Evolutionary conservation across 2,329 filamentous ascomycete genomes (phyloP).

Genomic region (Trichoderma endophyticum): DNA sequence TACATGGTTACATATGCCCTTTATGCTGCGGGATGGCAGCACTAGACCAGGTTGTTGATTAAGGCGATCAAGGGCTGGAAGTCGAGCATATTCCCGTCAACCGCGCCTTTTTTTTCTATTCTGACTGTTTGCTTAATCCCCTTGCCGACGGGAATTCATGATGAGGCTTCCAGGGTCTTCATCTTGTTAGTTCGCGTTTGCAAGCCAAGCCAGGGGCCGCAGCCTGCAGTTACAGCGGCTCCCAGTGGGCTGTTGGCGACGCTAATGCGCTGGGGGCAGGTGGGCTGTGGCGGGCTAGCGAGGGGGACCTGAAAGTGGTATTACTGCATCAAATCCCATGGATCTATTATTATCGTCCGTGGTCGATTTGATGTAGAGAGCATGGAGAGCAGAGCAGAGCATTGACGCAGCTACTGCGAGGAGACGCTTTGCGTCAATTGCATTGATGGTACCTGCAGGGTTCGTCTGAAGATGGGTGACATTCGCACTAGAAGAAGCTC

Average conservation of each 20-base stretch:
- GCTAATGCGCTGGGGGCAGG: constrained; percentile 6
- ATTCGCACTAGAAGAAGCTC: neutral
- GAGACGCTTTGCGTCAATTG: neutral
- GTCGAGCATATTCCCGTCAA: neutral
- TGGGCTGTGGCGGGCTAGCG: neutral
- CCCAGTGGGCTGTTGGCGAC: neutral
- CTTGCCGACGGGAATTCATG: neutral
- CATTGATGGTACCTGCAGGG: neutral
- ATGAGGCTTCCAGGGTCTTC: neutral
- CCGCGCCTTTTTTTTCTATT: neutral
- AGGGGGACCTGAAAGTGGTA: neutral
- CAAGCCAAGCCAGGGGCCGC: no score
- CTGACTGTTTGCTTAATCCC: neutral
- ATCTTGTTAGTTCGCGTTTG: neutral
- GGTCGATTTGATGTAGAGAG: neutral
- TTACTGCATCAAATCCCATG: neutral
- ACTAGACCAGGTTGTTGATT: neutral
- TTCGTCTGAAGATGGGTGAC: neutral
- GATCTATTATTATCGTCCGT: neutral
- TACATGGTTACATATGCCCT: neutral
- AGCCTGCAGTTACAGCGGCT: neutral
- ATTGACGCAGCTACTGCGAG: neutral
- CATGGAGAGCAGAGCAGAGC: neutral
- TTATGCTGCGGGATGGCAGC: neutral
- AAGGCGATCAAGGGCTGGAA: neutral